phyloP scores from a whole-genome alignment of 1,284 basidiomycete species.

The Somion occarium region DNA sequence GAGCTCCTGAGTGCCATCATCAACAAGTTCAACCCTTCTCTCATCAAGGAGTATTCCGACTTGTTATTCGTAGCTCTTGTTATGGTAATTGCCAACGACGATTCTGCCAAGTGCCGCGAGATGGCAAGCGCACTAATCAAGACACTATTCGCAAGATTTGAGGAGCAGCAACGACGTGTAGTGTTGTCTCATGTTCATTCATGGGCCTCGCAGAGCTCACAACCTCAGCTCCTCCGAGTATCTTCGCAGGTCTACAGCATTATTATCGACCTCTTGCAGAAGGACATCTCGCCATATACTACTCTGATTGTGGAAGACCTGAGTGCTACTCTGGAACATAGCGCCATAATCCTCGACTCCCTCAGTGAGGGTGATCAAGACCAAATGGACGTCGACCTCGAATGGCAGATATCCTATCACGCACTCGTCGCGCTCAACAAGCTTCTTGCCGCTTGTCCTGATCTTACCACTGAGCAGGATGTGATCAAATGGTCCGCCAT shows the following conservation, averaged over 20 bases:
- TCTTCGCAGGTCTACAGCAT: constrained; percentile 82
- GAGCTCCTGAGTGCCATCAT: constrained; percentile 85
- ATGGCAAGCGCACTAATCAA: constrained; percentile 85
- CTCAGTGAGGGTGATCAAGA: constrained; percentile 33
- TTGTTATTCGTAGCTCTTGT: constrained; percentile 91
- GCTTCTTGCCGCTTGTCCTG: constrained; percentile 55
- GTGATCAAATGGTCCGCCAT: constrained; percentile 64
- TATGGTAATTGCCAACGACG: constrained; percentile 92
- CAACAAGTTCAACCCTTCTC: constrained; percentile 76
- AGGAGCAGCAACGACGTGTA: constrained; percentile 52
- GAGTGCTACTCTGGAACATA: constrained; percentile 43
- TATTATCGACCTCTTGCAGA: constrained; percentile 61
- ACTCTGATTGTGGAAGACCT: constrained; percentile 58
- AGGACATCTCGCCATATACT: constrained; percentile 44
- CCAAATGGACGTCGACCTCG: constrained; percentile 46
- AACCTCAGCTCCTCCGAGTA: constrained; percentile 63
- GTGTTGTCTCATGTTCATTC: constrained; percentile 72
- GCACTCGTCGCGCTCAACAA: constrained; percentile 66
- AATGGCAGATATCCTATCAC: constrained; percentile 88
- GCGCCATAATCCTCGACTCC: constrained; percentile 35
- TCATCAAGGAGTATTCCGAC: constrained; percentile 83
- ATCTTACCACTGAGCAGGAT: constrained; percentile 35
- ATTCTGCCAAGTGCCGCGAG: constrained; percentile 83
- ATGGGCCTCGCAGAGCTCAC: constrained; percentile 72
- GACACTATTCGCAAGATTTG: constrained; percentile 65